These are phyloP conservation scores for Streptanthus diversifolius DNA, from an alignment of 345 rosid genomes.

Conservation along the genomic window DNA sequence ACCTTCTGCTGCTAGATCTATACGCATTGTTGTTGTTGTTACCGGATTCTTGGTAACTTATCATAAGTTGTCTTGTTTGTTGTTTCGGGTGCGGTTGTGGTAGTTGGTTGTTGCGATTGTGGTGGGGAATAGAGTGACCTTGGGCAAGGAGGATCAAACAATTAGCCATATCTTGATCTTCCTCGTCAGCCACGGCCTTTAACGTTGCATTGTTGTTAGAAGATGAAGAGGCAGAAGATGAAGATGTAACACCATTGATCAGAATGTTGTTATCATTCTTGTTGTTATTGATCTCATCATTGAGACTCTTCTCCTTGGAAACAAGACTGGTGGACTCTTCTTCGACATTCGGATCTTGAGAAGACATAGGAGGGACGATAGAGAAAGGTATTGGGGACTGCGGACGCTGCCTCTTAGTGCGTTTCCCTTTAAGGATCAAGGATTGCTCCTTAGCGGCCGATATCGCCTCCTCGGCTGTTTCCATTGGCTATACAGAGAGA, in stretches of 20 bases:
- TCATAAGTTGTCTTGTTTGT: conserved; percentile 31
- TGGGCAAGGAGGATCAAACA: conserved; percentile 88
- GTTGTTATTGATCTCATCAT: conserved; percentile 22
- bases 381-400: conserved; percentile 56
- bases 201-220: conserved; percentile 30
- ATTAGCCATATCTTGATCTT: conserved; percentile 90
- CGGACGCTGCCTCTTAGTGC: conserved; percentile 72
- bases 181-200: conserved; percentile 52
- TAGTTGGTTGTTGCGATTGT: conserved; percentile 6
- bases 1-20: conserved; percentile 61
- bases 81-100: conserved; percentile 3
- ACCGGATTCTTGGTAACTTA: conserved; percentile 13
- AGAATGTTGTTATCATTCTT: conserved; percentile 11
- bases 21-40: conserved; percentile 17
- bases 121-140: conserved; percentile 44
- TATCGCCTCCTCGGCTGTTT: conserved; percentile 40
- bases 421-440: conserved; percentile 61
- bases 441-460: conserved; percentile 36
- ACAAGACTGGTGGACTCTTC: conserved; percentile 35
- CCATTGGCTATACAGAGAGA: conserved; percentile 32
- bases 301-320: conserved; percentile 14
- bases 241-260: conserved; percentile 17
- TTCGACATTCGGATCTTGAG: conserved; percentile 14
- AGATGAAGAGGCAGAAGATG: conserved; percentile 38
- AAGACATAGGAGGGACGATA: conserved; percentile 36